These are phyloP conservation scores for Aspergillus nidulans DNA, from an alignment of 495 filamentous ascomycete genomes.

Conservation along the genomic window DNA sequence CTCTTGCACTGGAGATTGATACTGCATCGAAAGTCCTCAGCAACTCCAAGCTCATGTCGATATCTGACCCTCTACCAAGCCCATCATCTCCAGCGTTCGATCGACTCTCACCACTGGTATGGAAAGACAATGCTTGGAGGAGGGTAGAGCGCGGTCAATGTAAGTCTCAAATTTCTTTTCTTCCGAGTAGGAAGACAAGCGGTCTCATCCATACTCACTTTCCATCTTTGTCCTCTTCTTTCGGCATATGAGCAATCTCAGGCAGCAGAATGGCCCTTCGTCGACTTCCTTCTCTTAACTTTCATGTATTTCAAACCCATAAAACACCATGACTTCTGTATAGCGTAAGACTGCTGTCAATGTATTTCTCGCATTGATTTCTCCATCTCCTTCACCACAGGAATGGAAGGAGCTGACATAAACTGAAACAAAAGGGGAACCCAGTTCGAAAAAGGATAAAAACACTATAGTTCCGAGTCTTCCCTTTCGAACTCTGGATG, in stretches of 20 bases:
- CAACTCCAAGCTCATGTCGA: constrained; percentile 22
- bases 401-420: background rate
- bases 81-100: constrained; percentile 33
- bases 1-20: constrained; percentile 80
- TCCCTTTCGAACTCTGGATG: constrained; percentile 87
- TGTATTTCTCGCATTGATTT: background rate
- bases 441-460: constrained; percentile 9
- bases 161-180: constrained; percentile 31
- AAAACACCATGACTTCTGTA: background rate
- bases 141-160: constrained; percentile 44
- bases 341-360: background rate
- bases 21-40: constrained; percentile 56
- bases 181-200: background rate
- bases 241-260: background rate
- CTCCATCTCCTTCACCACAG: background rate
- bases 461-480: constrained; percentile 52
- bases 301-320: background rate
- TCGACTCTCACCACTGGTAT: constrained; percentile 35
- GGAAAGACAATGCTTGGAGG: constrained; percentile 60
- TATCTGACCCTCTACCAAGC: constrained; percentile 16
- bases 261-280: background rate
- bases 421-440: constrained; percentile 22
- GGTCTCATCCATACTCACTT: background rate
- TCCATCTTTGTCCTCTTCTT: background rate
- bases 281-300: background rate